Evolutionary conservation across 805 yeast genomes (phyloP), one percentile per base, ranked within the genome.

Genomic region (Yueomyces sp.): DNA sequence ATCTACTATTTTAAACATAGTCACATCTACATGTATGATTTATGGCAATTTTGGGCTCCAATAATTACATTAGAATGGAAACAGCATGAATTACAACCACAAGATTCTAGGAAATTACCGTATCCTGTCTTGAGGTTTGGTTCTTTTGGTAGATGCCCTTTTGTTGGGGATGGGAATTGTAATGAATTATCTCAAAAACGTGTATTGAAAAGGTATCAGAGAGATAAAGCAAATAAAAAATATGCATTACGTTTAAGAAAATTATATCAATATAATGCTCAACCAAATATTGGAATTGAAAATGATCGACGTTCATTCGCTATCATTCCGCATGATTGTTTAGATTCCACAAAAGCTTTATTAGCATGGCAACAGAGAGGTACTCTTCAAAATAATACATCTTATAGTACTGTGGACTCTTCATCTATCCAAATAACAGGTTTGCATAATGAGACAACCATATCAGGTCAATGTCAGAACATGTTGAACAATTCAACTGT

Each of bases 31-130:
- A 80, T 86, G 36, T 90, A 81, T 64, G 98, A 92, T 55, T 67
- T 83, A 28, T 72, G 79, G 49, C 88, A 84, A 52, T 73, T 72
- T 28, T 79, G 81, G 48, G 75, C 94, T 44, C 96, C 97, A 0
- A 74, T 86, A 4, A 79, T 88, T 8, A 68, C 78, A 5, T 72
- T 88, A 52, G 97, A 92, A 62, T 92, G 95, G 94, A 69, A 55
- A 44, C 68, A 53, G 49, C 65, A 44, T 51, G 65, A 58, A 31
- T 38, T 58, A 38, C 12, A 33, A 19, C 12, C 26, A 5, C 37
- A 7, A 7, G 46, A 44, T 30, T 38, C 46, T 7, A 66, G 44
- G 69, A 69, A 44, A 52, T 65, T 49, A 57, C 67, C 60, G 27
- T 58, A 56, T 57, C 65, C 63, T 7, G 45, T 48, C 4, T 40